Conservation (phyloP, 305 asterid species). For the Solanum hybrid region DNA sequence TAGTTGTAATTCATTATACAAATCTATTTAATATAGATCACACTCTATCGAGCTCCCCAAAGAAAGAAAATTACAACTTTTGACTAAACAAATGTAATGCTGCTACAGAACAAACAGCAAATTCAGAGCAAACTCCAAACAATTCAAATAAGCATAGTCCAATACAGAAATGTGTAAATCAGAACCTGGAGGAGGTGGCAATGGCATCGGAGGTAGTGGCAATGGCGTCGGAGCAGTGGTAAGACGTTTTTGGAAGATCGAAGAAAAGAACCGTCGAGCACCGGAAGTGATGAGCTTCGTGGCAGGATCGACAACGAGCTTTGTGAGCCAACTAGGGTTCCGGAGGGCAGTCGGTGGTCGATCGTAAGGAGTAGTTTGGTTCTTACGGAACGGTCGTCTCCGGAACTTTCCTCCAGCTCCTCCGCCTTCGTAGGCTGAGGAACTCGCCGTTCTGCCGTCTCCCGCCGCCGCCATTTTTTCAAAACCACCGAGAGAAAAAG, state of each 20-base stretch:
- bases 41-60: not conserved
- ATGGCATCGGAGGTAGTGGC: not conserved
- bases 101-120: not conserved
- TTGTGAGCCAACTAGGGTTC: slow-evolving; percentile 15
- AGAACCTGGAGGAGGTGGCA: slow-evolving; percentile 1
- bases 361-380: slow-evolving; percentile 16
- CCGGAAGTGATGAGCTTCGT: slow-evolving; percentile 9
- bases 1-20: not conserved
- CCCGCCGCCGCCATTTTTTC: slow-evolving; percentile 3
- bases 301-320: slow-evolving; percentile 14
- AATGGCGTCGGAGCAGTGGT: not conserved
- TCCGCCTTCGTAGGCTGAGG: not conserved
- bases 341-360: slow-evolving; percentile 12
- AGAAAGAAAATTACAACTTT: not conserved
- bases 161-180: not conserved
- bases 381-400: not conserved
- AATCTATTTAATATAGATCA: not conserved
- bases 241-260: slow-evolving; percentile 8
- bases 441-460: not conserved
- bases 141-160: not conserved
- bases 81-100: not conserved
- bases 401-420: slow-evolving; percentile 18
- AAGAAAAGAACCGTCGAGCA: slow-evolving; percentile 6
- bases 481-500: slow-evolving; percentile 11
- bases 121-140: not conserved